Percentiles rank a stretch among this genome's conserved stretches.
These are phyloP conservation scores for Rhizopogon vinicolor DNA, from an alignment of 768 basidiomycete genomes.

Conservation along the genomic window DNA sequence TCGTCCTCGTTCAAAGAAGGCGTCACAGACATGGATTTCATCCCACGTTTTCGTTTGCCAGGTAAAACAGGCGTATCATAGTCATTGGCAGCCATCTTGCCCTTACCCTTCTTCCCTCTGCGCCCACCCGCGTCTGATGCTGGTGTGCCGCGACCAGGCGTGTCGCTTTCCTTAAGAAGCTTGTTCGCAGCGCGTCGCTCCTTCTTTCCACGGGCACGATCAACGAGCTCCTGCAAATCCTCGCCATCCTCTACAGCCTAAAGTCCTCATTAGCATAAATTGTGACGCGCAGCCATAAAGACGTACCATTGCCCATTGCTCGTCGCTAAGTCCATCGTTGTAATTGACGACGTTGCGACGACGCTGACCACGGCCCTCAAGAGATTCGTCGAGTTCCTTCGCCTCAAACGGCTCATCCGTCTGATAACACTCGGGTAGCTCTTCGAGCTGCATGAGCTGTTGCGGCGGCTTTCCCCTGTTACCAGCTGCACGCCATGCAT, in stretches of 20 bases:
- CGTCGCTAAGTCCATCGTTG: slow-evolving; percentile 91
- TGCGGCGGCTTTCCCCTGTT: slow-evolving; percentile 74
- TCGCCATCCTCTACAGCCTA: slow-evolving; percentile 80
- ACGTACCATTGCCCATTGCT: slow-evolving; percentile 84
- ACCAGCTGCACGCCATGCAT: slow-evolving; percentile 68
- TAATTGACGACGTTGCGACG: slow-evolving; percentile 84
- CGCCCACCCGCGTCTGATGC: slow-evolving; percentile 53
- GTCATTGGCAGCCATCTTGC: slow-evolving; percentile 43
- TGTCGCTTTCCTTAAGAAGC: slow-evolving; percentile 52
- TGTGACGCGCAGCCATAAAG: background rate
- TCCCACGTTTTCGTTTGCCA: slow-evolving; percentile 73
- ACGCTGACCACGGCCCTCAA: slow-evolving; percentile 82
- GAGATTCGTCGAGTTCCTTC: slow-evolving; percentile 41
- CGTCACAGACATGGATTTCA: slow-evolving; percentile 72
- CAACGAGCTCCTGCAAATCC: slow-evolving; percentile 69
- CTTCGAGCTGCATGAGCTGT: slow-evolving; percentile 78
- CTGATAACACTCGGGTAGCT: slow-evolving; percentile 90
- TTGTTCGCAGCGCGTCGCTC: slow-evolving; percentile 59
- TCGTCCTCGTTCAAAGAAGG: slow-evolving; percentile 70
- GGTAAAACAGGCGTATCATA: slow-evolving; percentile 37
- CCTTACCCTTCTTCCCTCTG: slow-evolving; percentile 56
- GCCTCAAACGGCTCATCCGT: slow-evolving; percentile 80
- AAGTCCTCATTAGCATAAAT: background rate
- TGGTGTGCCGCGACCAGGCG: slow-evolving; percentile 61
- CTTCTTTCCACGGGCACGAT: slow-evolving; percentile 60